phyloP scores from a whole-genome alignment of 208 protist species.

The Trypanosoma melophagium region DNA sequence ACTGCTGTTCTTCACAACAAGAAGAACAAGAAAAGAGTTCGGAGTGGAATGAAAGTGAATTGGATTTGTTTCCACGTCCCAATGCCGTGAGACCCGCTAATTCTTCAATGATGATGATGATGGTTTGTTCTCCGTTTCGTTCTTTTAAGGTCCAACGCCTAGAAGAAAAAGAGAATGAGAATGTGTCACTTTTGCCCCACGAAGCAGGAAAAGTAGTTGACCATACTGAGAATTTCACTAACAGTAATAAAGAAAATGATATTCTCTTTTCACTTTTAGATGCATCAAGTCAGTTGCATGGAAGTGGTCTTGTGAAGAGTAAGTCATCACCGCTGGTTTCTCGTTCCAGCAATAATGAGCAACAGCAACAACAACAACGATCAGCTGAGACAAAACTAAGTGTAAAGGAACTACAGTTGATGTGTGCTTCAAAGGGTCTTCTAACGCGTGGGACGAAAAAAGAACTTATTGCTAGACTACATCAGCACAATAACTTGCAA shows the following conservation, averaged over 20 bases:
- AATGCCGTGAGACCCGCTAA: neutral
- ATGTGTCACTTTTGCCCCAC: neutral
- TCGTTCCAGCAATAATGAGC: neutral
- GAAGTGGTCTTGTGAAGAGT: neutral
- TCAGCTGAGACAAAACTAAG: conserved; percentile 8
- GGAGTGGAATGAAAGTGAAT: neutral
- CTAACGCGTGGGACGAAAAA: conserved; percentile 40
- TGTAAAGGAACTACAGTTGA: conserved; percentile 32
- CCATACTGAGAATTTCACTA: neutral
- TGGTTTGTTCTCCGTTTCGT: conserved; percentile 19
- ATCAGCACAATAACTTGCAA: conserved; percentile 5
- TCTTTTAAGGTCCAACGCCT: conserved; percentile 13
- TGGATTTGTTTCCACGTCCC: neutral
- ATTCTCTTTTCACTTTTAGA: neutral
- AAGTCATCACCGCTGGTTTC: neutral
- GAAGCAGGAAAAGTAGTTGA: neutral
- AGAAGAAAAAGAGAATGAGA: neutral
- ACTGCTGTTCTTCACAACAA: neutral
- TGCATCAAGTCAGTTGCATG: neutral
- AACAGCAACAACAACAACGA: too few species aligned
- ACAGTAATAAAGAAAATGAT: conserved; percentile 1
- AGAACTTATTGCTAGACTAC: conserved; percentile 29
- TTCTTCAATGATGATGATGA: neutral
- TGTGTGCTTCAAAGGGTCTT: conserved; percentile 41
- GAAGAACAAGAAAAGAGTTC: neutral